Base-by-base conservation (phyloP, 192 early-diverging fungal species). In the Entomortierella parvispora region DNA sequence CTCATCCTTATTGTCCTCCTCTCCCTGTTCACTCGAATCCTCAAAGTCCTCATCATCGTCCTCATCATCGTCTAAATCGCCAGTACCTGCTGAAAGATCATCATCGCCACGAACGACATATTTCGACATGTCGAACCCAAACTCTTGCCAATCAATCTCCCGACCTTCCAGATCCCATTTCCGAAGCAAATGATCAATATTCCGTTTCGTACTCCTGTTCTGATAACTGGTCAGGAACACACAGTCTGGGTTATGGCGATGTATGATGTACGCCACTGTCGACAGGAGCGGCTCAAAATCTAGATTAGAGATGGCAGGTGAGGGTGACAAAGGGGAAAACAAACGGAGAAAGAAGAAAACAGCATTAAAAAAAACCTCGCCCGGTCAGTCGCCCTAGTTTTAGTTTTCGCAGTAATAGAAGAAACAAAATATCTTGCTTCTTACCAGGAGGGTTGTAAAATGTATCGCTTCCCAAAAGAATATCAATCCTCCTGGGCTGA, bases 181-280 rank as follows among this genome's bases (percentile, higher is more conserved):
- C 40, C 86, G 84, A 31, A 93, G 53, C 28, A 90, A 46, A 28
- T 82, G 83, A 51, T 88, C 82, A n/a, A 93, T 85, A 25, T 85
- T 85, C 25, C 91, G 82, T 58, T 86, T 84, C 29, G 89, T 83
- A 58, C 85, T 88, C 58, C 93, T 59, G 58, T 93, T 87, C 60
- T 94, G 92, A 63, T 94, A 94, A 1, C 91, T 83, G 3, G 91
- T 91, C 10, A 93, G 47, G 55, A 93, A 93, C 14, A 69, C 64
- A 44, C 86, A 84, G 3, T 80, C 58, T 28, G 76, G 81, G 42
- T 85, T 86, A 48, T 86, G 83, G 14, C 69, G 65, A n/a, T 74
- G 62, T 22, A 93, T 83, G 32, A 92, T 71, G 53, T 79, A 85
- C 0, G 90, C 71, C 14, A 92, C 74, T 1, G 90, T 90, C 10